Conservation (phyloP, 2,329 filamentous ascomycete genomes). For the Exophiala spinifera region DNA sequence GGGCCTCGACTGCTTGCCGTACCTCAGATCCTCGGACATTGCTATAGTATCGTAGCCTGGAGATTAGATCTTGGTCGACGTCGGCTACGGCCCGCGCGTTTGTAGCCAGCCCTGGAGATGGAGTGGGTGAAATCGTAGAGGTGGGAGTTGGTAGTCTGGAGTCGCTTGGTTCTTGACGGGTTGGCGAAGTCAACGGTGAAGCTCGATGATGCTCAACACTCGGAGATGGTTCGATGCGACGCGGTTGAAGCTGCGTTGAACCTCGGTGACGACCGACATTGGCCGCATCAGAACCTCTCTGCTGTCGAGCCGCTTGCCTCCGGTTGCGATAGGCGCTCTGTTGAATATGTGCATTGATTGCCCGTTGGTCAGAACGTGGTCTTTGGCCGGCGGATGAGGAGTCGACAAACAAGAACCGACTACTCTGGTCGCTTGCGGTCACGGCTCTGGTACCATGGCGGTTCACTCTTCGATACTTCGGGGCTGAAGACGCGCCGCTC, state of each 20-base stretch:
- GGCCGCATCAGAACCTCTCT: conserved; percentile 4
- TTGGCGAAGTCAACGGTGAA: neutral
- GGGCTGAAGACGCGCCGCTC: conserved; percentile 2
- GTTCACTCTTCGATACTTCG: conserved; percentile 13
- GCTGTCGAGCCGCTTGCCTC: conserved; percentile 9
- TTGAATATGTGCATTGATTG: conserved; percentile 18
- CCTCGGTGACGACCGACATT: conserved; percentile 13
- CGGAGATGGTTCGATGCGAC: conserved; percentile 8
- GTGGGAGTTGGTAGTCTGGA: too few relatives aligned
- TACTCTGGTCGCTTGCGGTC: conserved; percentile 3
- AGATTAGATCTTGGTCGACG: conserved; percentile 4
- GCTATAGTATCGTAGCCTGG: conserved; percentile 12
- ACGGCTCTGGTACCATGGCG: conserved; percentile 9
- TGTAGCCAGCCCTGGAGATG: neutral
- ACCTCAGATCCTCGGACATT: conserved; percentile 11
- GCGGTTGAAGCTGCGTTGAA: conserved; percentile 11
- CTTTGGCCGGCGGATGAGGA: conserved; percentile 11
- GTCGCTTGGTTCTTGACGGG: neutral
- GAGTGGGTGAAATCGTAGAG: neutral
- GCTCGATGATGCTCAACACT: neutral
- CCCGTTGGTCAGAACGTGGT: conserved; percentile 17
- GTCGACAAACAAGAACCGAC: conserved; percentile 18
- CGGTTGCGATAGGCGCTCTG: conserved; percentile 15
- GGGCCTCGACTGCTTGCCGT: conserved; percentile 5
- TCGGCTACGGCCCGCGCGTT: too few relatives aligned